Conservation (phyloP, 2,329 filamentous ascomycete species). For the Xylariaceae sp. region DNA sequence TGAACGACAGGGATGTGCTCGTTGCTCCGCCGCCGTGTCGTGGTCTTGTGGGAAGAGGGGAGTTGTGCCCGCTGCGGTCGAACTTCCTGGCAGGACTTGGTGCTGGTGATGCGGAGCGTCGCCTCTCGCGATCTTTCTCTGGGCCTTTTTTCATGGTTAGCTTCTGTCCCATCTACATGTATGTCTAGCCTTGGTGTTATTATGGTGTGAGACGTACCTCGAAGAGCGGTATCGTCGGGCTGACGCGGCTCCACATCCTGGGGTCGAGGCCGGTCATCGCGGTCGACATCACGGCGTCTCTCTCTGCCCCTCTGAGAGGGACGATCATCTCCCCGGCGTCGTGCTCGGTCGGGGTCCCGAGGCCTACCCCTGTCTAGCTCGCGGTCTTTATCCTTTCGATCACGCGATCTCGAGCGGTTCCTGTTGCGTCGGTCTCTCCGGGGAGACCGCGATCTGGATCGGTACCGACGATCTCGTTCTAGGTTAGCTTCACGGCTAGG, state of each 20-base stretch:
- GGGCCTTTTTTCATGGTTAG: constrained; percentile 21
- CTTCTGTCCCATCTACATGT: not conserved
- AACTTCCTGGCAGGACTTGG: constrained; percentile 23
- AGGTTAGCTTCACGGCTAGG: constrained; percentile 31
- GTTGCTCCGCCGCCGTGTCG: constrained; percentile 25
- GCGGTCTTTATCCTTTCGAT: constrained; percentile 38
- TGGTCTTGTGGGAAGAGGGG: constrained; percentile 36
- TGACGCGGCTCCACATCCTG: constrained; percentile 20
- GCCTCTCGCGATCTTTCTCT: constrained; percentile 26
- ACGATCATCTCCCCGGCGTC: constrained; percentile 20
- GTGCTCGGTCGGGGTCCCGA: constrained; percentile 16
- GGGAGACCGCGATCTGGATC: constrained; percentile 31
- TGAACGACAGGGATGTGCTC: constrained; percentile 40
- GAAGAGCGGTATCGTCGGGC: constrained; percentile 13
- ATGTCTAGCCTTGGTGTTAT: not conserved
- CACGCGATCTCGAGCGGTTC: constrained; percentile 40
- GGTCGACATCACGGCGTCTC: constrained; percentile 27
- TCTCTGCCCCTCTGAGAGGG: constrained; percentile 19
- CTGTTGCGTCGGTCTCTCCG: constrained; percentile 38
- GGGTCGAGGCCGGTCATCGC: constrained; percentile 21
- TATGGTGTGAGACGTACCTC: constrained; percentile 19
- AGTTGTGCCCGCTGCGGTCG: constrained; percentile 29
- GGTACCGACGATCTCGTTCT: constrained; percentile 34
- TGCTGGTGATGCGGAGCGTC: constrained; percentile 26
- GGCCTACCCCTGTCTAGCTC: constrained; percentile 36